Conservation (phyloP, 2,329 filamentous ascomycete species). For the Sporothrix protearum region DNA sequence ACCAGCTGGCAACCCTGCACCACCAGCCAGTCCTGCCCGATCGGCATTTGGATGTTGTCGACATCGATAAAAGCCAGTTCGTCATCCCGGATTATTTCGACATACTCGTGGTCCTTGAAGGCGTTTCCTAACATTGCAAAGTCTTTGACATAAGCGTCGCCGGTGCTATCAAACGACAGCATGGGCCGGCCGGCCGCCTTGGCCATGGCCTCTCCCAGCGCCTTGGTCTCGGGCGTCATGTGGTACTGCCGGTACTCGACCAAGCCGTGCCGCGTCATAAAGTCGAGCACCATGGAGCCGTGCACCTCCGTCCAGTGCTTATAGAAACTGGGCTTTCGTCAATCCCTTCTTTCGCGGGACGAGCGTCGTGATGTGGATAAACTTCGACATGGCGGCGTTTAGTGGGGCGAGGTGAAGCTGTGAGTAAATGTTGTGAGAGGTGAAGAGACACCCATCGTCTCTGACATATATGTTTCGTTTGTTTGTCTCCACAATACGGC, state of each 20-base stretch:
- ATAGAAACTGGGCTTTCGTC: slow-evolving; percentile 28
- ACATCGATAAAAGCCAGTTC: slow-evolving; percentile 25
- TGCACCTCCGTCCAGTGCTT: slow-evolving; percentile 29
- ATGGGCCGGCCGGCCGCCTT: slow-evolving; percentile 24
- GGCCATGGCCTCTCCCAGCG: slow-evolving; percentile 24
- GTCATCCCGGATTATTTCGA: slow-evolving; percentile 22
- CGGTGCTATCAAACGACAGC: slow-evolving; percentile 22
- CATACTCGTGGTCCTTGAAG: slow-evolving; percentile 25
- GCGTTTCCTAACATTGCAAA: slow-evolving; percentile 21
- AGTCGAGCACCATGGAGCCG: slow-evolving; percentile 28
- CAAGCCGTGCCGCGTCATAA: slow-evolving; percentile 28
- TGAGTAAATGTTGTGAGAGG: background rate
- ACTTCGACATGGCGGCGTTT: slow-evolving; percentile 20
- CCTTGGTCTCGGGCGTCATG: slow-evolving; percentile 24
- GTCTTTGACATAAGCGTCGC: slow-evolving; percentile 23
- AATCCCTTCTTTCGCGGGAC: slow-evolving; percentile 28
- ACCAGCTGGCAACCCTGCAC: slow-evolving; percentile 27
- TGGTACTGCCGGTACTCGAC: slow-evolving; percentile 27
- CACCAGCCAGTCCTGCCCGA: slow-evolving; percentile 23
- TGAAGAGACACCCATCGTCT: too few relatives aligned
- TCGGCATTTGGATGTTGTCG: slow-evolving; percentile 25
- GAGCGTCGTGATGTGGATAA: slow-evolving; percentile 29
- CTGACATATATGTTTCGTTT: background rate
- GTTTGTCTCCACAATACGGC: background rate
- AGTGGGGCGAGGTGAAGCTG: background rate